Evolutionary conservation across 495 filamentous ascomycete genomes (phyloP).

Genomic region (Staphylotrichum longicolle): DNA sequence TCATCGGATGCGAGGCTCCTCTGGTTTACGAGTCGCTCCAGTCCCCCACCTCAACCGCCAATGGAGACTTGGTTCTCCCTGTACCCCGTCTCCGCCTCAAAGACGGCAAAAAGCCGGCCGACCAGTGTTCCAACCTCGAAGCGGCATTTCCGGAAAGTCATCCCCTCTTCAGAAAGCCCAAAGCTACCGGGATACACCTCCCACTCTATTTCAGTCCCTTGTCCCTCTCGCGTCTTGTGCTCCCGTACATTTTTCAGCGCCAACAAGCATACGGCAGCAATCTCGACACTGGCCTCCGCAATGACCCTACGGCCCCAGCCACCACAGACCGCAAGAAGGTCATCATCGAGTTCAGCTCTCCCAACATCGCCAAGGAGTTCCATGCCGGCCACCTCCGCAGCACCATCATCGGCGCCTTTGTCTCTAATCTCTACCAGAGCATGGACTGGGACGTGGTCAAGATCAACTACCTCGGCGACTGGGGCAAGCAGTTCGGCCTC

Average conservation of each 20-base stretch:
- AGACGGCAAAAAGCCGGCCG: neutral
- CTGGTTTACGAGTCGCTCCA: neutral
- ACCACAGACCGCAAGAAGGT: conserved; percentile 63
- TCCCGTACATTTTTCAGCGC: conserved; percentile 48
- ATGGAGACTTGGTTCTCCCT: neutral
- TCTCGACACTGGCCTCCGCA: conserved; percentile 59
- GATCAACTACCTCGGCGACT: conserved; percentile 67
- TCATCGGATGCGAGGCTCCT: neutral
- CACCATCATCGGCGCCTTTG: conserved; percentile 64
- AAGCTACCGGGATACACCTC: neutral
- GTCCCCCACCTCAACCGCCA: neutral
- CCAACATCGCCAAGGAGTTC: conserved; percentile 65
- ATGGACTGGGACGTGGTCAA: conserved; percentile 60
- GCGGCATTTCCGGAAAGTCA: neutral
- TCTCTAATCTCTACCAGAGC: conserved; percentile 57
- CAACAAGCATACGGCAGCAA: conserved; percentile 66
- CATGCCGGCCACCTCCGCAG: conserved; percentile 64
- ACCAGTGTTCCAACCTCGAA: neutral
- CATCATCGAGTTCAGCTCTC: conserved; percentile 57
- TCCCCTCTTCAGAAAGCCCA: neutral
- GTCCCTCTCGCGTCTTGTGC: neutral
- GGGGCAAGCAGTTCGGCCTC: conserved; percentile 65
- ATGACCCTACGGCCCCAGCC: conserved; percentile 27
- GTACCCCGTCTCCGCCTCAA: neutral
- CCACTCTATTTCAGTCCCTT: neutral